Evolutionary conservation across 345 rosid genomes (phyloP), one percentile per base, ranked within the genome.

Genomic region (Theobroma cacao): DNA sequence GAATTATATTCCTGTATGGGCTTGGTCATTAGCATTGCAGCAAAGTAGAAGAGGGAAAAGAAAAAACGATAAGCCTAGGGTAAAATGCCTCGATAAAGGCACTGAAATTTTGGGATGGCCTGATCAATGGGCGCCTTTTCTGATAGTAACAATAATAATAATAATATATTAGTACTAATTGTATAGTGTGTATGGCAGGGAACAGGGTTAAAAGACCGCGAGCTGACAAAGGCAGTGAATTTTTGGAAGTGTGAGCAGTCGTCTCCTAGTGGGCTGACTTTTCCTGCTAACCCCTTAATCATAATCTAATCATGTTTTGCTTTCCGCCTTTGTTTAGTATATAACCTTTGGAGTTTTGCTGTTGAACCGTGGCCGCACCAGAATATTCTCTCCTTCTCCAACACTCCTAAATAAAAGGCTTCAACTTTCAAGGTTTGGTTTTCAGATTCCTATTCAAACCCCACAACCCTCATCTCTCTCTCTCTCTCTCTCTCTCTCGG

Each of bases 191-290:
- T 4, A 38, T 18, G 26, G 28, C 0, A 20, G 53, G 55, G 1
- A n/a, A n/a, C 38, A 63, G 61, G 77, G 73, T 77, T 68, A 81
- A 78, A 83, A 80, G 94, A 90, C 91, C 93, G 85, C 22, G 87
- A 90, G 88, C 93, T 91, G 94, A 90, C 92, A 87, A 91, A 88
- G 88, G 90, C 95, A 91, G 92, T 88, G 95, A 91, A 90, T 91
- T 86, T 90, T 93, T 92, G 82, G 94, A 87, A 87, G 85, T 76
- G 85, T 77, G 94, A 83, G 93, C 80, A 84, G 92, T 86, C 92
- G 93, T 92, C 90, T 80, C 74, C 84, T 88, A 92, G 93, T 83
- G 97, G 88, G 97, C 94, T 92, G 98, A 96, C 97, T 91, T 92
- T 84, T 87, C 81, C 87, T 84, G 83, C 80, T 50, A 78, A 80